phyloP scores from a whole-genome alignment of 805 yeast genomes.

The Teunomyces barrocoloradensis region DNA sequence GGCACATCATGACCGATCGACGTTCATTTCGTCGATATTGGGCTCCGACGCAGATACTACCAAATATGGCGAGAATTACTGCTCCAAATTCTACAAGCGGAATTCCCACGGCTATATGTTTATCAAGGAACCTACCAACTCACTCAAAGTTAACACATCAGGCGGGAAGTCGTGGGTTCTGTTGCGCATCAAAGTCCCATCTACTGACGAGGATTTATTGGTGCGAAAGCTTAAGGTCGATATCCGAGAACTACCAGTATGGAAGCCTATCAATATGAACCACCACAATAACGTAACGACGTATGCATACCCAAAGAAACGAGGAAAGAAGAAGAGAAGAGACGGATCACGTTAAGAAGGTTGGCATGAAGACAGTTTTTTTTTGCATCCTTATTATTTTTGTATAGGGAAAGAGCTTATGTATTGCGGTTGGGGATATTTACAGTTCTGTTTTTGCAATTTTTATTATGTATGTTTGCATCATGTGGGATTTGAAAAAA shows the following conservation, averaged over 20 bases:
- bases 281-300: slow-evolving; percentile 1
- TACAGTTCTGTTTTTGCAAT: neutral
- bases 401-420: neutral
- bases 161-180: slow-evolving; percentile 27
- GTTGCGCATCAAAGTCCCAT: slow-evolving; percentile 18
- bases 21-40: neutral
- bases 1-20: neutral
- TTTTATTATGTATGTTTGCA: too few relatives aligned
- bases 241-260: slow-evolving; percentile 21
- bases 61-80: slow-evolving; percentile 18
- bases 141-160: slow-evolving; percentile 24
- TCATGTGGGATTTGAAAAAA: too few relatives aligned
- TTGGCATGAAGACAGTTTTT: neutral
- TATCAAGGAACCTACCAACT: slow-evolving; percentile 28
- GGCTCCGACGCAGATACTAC: neutral
- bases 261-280: slow-evolving; percentile 23
- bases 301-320: slow-evolving; percentile 1
- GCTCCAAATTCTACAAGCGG: slow-evolving; percentile 35
- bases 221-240: slow-evolving; percentile 24
- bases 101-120: slow-evolving; percentile 35
- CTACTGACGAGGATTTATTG: neutral
- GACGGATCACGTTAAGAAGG: neutral
- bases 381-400: neutral
- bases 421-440: neutral
- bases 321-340: slow-evolving; percentile 3